These are phyloP conservation scores for Leccinum variicolor DNA, from an alignment of 768 basidiomycete species.

Conservation along the genomic window DNA sequence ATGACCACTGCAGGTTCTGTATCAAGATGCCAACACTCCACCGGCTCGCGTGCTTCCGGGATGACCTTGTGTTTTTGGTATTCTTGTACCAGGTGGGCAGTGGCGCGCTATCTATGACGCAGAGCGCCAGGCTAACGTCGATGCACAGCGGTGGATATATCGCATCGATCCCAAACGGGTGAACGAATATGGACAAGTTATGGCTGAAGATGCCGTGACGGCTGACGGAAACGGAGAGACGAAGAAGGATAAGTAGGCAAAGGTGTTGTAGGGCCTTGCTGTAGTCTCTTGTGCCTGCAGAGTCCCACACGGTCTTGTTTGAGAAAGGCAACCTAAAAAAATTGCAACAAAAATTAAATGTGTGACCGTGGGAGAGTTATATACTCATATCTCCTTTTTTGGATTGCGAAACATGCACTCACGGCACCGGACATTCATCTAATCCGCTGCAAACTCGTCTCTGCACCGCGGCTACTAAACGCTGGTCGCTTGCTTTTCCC, in stretches of 20 bases:
- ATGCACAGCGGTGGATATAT: constrained; percentile 88
- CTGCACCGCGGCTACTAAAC: constrained; percentile 20
- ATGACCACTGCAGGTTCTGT: constrained; percentile 60
- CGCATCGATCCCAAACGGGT: constrained; percentile 90
- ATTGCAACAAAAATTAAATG: neutral
- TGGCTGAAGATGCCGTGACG: constrained; percentile 44
- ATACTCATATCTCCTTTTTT: constrained; percentile 19
- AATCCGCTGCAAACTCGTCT: constrained; percentile 25
- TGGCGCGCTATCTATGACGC: constrained; percentile 6
- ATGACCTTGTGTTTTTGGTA: constrained; percentile 88
- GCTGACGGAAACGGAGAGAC: constrained; percentile 43
- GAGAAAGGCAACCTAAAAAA: constrained; percentile 11
- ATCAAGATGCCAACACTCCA: constrained; percentile 98
- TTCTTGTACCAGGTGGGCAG: constrained; percentile 84
- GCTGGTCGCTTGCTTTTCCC: constrained; percentile 19
- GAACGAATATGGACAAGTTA: constrained; percentile 94
- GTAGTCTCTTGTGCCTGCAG: constrained; percentile 5
- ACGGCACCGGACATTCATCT: constrained; percentile 34
- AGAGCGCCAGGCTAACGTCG: constrained; percentile 8
- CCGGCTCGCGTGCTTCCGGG: constrained; percentile 85
- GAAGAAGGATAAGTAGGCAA: constrained; percentile 52
- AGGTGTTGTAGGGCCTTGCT: neutral
- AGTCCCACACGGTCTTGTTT: neutral
- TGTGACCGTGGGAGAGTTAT: constrained; percentile 22
- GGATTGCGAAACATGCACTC: constrained; percentile 24